Base-by-base conservation (phyloP, 2,329 filamentous ascomycete genomes). In the Lachnellula willkommii region DNA sequence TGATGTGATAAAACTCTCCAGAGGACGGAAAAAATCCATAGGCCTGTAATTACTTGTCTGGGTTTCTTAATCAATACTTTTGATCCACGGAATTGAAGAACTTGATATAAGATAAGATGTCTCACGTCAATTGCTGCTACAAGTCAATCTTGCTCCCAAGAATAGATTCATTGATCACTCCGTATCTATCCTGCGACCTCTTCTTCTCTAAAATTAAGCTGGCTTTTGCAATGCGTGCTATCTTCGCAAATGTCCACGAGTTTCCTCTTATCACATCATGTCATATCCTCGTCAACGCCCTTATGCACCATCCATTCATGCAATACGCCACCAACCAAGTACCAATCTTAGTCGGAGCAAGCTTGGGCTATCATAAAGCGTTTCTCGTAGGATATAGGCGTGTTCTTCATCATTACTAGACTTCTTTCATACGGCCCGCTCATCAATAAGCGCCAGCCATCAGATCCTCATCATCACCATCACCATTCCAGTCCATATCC, bases 381-480 rank as follows among this genome's bases (percentile, higher is more conserved):
- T 58, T 54, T 43, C 55, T 54, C 39, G 15, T 50, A 12, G 32
- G 14, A 47, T 47, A 17, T 39, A 47, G 15, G 20, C 36, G 49
- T 53, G 46, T 47, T n/a, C 52, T 50, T 58, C 39, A 35, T 58
- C 52, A 42, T 55, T 32, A 49, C 36, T 20, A 43, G 12, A 51
- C 40, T 51, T 52, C 45, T 52, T 22, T 12, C 42, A 47, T 53
- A 20, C 40, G 39, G 5, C 24, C 22, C n/a, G 24, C 8, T 40
- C 1, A 47, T 64, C 56, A 63, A 55, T 56, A 64, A 28, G 59
- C 37, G 2, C 42, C 17, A 6, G 57, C 59, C 66, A 69, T 69
- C 43, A 69, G 60, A 59, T 69, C 66, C 57, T 69, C 66, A 36
- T 68, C 66, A n/a, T 67, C 65, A n/a, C 53, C 51, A 17, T 67